Conservation (phyloP, 805 yeast genomes). For the Candida insectorum region DNA sequence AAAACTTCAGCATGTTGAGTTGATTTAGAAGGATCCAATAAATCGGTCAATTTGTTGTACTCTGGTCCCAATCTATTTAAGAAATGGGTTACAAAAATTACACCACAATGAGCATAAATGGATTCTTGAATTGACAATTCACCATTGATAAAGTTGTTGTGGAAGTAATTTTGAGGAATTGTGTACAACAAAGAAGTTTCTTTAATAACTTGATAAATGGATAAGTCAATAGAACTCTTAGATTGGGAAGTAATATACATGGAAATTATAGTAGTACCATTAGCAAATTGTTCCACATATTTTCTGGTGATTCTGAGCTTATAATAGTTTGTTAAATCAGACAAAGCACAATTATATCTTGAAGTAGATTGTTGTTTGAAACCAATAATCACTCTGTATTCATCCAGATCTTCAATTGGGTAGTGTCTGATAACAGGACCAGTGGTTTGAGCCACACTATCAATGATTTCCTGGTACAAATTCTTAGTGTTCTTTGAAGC, state of each 20-base stretch:
- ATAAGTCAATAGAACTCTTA: constrained; percentile 56
- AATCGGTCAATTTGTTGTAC: constrained; percentile 62
- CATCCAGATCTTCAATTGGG: constrained; percentile 74
- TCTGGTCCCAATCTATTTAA: constrained; percentile 92
- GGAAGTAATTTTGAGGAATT: constrained; percentile 83
- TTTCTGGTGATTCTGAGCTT: constrained; percentile 81
- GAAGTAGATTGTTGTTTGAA: constrained; percentile 81
- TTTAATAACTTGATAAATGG: constrained; percentile 84
- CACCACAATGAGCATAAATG: constrained; percentile 90
- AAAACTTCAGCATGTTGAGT: constrained; percentile 73
- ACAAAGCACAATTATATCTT: constrained; percentile 81
- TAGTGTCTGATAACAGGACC: constrained; percentile 93
- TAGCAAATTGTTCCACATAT: constrained; percentile 90
- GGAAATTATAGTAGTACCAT: constrained; percentile 83
- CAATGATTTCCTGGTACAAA: constrained; percentile 69
- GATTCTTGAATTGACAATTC: constrained; percentile 90
- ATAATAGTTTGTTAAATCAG: constrained; percentile 85
- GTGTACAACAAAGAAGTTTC: constrained; percentile 92
- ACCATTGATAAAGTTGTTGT: constrained; percentile 65
- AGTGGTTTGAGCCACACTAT: constrained; percentile 64
- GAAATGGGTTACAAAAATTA: constrained; percentile 90
- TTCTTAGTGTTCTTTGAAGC: constrained; percentile 77
- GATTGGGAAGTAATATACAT: constrained; percentile 71
- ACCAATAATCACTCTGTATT: constrained; percentile 85
- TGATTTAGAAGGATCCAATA: constrained; percentile 60